Evolutionary conservation across 2,329 filamentous ascomycete species (phyloP).

Genomic region (Xylariomycetidae sp.): DNA sequence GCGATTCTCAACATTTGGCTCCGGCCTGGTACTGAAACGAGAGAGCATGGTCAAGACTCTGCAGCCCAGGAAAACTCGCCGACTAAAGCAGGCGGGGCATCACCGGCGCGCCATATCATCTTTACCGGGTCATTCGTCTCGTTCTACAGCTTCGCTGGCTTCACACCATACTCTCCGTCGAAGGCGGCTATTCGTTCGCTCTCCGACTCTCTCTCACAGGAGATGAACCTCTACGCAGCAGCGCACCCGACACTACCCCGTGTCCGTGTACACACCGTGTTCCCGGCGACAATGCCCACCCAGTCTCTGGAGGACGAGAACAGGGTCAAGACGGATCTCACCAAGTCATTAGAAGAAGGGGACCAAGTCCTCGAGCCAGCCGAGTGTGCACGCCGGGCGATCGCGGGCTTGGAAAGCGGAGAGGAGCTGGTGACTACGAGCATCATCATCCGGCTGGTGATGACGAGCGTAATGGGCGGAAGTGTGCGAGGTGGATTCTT

Average conservation of each 20-base stretch:
- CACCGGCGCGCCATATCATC: slow-evolving; percentile 52
- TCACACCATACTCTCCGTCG: slow-evolving; percentile 59
- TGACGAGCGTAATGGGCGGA: slow-evolving; percentile 35
- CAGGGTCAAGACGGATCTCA: slow-evolving; percentile 31
- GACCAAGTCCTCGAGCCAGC: slow-evolving; percentile 41
- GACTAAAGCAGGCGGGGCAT: background rate
- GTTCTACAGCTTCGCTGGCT: slow-evolving; percentile 60
- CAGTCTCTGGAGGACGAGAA: slow-evolving; percentile 43
- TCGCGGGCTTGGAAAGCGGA: slow-evolving; percentile 57
- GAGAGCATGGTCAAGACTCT: background rate
- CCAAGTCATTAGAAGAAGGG: slow-evolving; percentile 31
- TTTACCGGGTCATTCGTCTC: slow-evolving; percentile 62
- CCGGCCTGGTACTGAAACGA: slow-evolving; percentile 1
- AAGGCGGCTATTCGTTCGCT: slow-evolving; percentile 64
- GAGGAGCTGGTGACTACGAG: slow-evolving; percentile 60
- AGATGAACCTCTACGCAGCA: slow-evolving; percentile 36
- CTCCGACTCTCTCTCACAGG: slow-evolving; percentile 59
- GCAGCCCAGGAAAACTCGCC: background rate
- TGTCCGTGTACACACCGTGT: slow-evolving; percentile 59
- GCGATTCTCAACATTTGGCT: slow-evolving; percentile 27
- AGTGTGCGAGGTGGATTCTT: slow-evolving; percentile 24
- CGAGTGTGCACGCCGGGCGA: slow-evolving; percentile 53
- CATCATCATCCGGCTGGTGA: slow-evolving; percentile 53
- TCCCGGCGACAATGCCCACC: slow-evolving; percentile 61
- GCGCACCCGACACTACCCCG: slow-evolving; percentile 18